These are phyloP conservation scores for Xylariaceae sp. DNA, from an alignment of 2,329 filamentous ascomycete species.

Conservation along the genomic window DNA sequence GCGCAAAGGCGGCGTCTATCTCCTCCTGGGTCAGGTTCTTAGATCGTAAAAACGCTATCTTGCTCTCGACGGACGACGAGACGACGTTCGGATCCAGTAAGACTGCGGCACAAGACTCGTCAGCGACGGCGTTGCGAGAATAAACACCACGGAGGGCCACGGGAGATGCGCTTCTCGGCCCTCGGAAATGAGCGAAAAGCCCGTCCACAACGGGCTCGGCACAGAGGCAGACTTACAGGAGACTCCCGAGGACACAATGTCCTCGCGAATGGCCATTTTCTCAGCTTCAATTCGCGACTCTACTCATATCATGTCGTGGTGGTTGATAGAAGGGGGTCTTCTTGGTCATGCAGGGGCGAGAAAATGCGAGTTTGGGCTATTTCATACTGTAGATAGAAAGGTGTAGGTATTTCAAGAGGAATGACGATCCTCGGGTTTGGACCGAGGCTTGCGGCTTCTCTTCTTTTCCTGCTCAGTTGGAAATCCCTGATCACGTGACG, in stretches of 20 bases:
- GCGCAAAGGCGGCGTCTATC: slow-evolving; percentile 75
- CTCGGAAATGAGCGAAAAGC: neutral
- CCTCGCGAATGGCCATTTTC: slow-evolving; percentile 83
- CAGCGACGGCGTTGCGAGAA: slow-evolving; percentile 17
- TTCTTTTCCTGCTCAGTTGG: neutral
- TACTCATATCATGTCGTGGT: slow-evolving; percentile 7
- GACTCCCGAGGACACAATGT: slow-evolving; percentile 41
- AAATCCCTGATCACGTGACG: neutral
- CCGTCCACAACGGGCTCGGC: neutral
- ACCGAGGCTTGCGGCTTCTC: slow-evolving; percentile 2
- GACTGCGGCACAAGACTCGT: slow-evolving; percentile 47
- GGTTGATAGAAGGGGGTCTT: neutral
- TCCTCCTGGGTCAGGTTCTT: slow-evolving; percentile 98
- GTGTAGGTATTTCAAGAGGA: neutral
- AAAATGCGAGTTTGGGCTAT: neutral
- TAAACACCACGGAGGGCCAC: neutral
- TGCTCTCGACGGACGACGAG: slow-evolving; percentile 84
- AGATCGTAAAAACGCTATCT: slow-evolving; percentile 85
- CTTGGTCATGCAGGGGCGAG: neutral
- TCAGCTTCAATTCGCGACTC: slow-evolving; percentile 13
- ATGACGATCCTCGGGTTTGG: slow-evolving; percentile 1
- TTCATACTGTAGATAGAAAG: neutral
- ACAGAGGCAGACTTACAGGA: slow-evolving; percentile 25
- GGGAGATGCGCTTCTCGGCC: neutral
- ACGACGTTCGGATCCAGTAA: slow-evolving; percentile 91